Conservation (phyloP, 73 alveolate species). For the Uronychia setigera region DNA sequence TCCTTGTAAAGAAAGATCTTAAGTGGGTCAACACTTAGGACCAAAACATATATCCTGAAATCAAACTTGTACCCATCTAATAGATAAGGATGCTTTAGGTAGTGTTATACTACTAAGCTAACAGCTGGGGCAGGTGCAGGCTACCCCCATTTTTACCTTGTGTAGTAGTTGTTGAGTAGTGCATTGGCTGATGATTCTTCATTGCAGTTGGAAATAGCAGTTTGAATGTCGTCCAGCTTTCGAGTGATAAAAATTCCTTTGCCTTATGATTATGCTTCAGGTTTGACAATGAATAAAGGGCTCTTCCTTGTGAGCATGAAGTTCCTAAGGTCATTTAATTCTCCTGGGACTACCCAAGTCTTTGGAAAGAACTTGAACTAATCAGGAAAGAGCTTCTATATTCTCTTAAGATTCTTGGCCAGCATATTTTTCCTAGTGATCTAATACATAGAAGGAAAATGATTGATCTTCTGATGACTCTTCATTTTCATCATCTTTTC, state of each 20-base stretch:
- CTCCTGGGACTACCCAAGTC: slow-evolving; percentile 67
- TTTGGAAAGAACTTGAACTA: slow-evolving; percentile 58
- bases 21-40: slow-evolving; percentile 81
- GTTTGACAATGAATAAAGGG: slow-evolving; percentile 23
- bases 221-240: slow-evolving; percentile 21
- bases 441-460: slow-evolving; percentile 62
- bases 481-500: slow-evolving; percentile 61
- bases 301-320: slow-evolving; percentile 9
- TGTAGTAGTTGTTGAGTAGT: no score
- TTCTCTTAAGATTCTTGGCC: slow-evolving; percentile 56
- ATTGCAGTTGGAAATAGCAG: no score
- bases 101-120: slow-evolving; percentile 66
- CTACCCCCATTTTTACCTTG: no score
- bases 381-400: slow-evolving; percentile 48
- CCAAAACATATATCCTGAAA: slow-evolving; percentile 80
- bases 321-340: slow-evolving; percentile 45
- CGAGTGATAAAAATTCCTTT: slow-evolving; percentile 31
- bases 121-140: no score
- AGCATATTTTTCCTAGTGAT: slow-evolving; percentile 60
- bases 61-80: slow-evolving; percentile 82
- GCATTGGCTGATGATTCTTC: no score
- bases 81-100: slow-evolving; percentile 82
- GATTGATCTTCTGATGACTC: slow-evolving; percentile 61
- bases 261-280: slow-evolving; percentile 37
- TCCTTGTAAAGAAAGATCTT: slow-evolving; percentile 77